Percentiles rank a stretch among this genome's conserved stretches.
Evolutionary conservation across 148 eudicot species (phyloP).

Genomic region (Rhododendron kiyosumense): DNA sequence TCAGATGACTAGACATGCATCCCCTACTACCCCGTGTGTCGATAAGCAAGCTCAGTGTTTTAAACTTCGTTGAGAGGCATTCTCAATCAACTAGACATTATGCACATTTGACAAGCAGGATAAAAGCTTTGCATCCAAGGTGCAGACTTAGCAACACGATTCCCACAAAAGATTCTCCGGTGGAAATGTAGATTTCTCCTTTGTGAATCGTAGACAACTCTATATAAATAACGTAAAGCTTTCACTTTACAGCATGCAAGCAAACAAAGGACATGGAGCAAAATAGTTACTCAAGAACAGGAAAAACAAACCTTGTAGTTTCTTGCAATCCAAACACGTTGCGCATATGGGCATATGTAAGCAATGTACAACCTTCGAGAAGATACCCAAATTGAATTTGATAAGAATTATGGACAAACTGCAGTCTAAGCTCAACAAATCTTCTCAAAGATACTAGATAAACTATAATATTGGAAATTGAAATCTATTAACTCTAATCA

Average conservation of each 20-base stretch:
- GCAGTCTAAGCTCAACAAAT: neutral
- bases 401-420: neutral
- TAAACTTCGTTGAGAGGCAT: neutral
- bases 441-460: neutral
- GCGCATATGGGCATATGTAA: slow-evolving; percentile 65
- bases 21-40: neutral
- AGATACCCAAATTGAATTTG: neutral
- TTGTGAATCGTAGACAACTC: neutral
- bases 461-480: neutral
- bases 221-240: neutral
- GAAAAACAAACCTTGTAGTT: slow-evolving; percentile 47
- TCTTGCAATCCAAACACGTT: slow-evolving; percentile 64
- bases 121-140: neutral
- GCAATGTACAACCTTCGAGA: slow-evolving; percentile 45
- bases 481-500: neutral
- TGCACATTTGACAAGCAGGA: neutral
- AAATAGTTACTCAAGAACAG: neutral
- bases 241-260: neutral
- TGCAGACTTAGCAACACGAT: neutral
- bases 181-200: neutral
- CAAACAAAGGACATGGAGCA: neutral
- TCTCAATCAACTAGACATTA: no score
- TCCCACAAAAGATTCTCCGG: neutral
- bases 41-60: neutral
- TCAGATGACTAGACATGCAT: neutral